phyloP scores from a whole-genome alignment of 305 asterid genomes.

The Plantago coronopus region DNA sequence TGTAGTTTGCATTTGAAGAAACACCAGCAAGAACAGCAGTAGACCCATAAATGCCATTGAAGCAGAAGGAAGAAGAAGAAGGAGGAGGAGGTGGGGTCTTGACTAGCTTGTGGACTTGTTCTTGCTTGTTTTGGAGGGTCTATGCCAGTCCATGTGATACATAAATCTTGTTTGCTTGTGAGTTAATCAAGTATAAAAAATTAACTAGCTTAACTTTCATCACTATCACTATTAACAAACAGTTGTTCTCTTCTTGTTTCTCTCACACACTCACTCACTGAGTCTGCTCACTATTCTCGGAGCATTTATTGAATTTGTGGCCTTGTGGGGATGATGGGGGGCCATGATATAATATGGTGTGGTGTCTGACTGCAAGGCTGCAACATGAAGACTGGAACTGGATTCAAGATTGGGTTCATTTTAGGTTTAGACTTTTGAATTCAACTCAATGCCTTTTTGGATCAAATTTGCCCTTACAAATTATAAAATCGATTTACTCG shows the following conservation, averaged over 20 bases:
- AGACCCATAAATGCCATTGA: conserved; percentile 45
- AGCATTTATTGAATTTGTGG: conserved; percentile 1
- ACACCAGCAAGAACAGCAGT: conserved; percentile 33
- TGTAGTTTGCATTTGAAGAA: conserved; percentile 35
- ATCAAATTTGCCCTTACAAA: too few species aligned
- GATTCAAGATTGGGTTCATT: conserved; percentile 1
- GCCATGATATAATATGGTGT: too few species aligned
- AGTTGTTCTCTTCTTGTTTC: too few species aligned
- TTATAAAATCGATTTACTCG: too few species aligned
- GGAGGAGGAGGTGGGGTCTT: conserved; percentile 14
- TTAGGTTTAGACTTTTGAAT: not conserved
- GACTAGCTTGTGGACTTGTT: too few species aligned
- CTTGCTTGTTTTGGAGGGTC: too few species aligned
- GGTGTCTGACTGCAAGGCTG: not conserved
- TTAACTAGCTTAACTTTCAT: not conserved
- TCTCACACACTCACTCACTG: not conserved
- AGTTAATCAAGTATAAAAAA: too few species aligned
- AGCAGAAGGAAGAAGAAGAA: conserved; percentile 19
- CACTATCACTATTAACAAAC: not conserved
- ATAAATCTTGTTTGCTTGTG: too few species aligned
- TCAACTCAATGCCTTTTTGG: not conserved
- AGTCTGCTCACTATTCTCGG: not conserved
- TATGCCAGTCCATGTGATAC: too few species aligned
- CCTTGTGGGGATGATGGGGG: too few species aligned
- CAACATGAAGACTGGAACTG: not conserved